These are phyloP conservation scores for Coemansia sp. DNA, from an alignment of 192 early-diverging fungal species.

Conservation along the genomic window DNA sequence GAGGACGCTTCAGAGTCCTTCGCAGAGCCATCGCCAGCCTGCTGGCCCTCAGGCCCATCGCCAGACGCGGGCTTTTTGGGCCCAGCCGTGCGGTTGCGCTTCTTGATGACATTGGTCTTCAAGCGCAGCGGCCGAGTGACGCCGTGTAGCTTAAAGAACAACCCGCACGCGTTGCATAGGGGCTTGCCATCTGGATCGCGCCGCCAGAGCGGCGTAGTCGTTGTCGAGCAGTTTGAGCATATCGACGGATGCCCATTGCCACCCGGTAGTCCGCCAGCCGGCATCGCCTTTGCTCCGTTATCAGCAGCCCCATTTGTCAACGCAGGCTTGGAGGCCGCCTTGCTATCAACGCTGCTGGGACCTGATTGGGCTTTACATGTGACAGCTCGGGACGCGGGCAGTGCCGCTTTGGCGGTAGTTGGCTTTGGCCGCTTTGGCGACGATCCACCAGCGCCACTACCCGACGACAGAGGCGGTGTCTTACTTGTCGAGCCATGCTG, in stretches of 20 bases:
- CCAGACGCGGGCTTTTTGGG: conserved; percentile 19
- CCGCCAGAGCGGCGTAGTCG: conserved; percentile 94
- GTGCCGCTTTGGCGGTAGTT: background rate
- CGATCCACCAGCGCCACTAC: background rate
- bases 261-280: background rate
- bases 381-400: background rate
- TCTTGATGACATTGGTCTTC: conserved; percentile 94
- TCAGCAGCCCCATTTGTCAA: background rate
- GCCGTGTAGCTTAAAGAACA: conserved; percentile 96
- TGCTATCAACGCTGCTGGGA: background rate
- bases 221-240: conserved; percentile 85
- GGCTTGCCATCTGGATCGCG: conserved; percentile 85
- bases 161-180: conserved; percentile 97
- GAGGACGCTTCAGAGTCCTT: background rate
- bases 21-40: background rate
- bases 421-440: conserved; percentile 8
- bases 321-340: background rate
- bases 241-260: conserved; percentile 29
- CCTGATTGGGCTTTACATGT: background rate
- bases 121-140: conserved; percentile 89
- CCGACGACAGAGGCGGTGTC: background rate
- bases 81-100: conserved; percentile 74
- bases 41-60: background rate
- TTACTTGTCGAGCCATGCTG: conserved; percentile 1
- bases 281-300: background rate